Evolutionary conservation across 1,284 basidiomycete species (phyloP), one percentile per base, ranked within the genome.

Genomic region (Gymnopus androsaceus): DNA sequence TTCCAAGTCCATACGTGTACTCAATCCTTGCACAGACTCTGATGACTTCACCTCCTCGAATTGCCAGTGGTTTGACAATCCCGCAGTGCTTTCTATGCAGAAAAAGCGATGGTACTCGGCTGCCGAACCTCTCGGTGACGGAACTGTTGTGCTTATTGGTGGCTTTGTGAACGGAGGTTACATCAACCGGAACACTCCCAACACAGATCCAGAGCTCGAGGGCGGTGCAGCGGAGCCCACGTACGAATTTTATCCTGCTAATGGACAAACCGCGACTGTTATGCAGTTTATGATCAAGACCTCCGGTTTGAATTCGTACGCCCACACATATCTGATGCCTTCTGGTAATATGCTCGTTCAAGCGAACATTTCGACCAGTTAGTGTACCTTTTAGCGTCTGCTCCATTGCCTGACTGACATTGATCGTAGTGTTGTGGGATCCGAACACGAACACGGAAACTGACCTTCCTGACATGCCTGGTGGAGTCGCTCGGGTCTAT

Each of bases 221-320:
- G 88, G 88, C 55, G 84, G 83, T 57, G 85, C 80, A 19, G 82
- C 85, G 0, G 81, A 87, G 55, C 81, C 83, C 14, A 90, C 87
- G 0, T 89, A 80, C 63, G 88, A 95, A 75, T 94, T 94, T 72
- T 96, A 82, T 73, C 94, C 92, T n/a, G 73, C 83, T 12, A 79
- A 74, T 54, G 80, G 83, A 30, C 69, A 74, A 46, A 66, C 74
- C 2, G 78, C 87, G 1, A 75, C 84, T 63, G 75, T 81, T 19
- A 87, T 96, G 77, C 75, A 89, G 54, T 90, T 97, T 74, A 82
- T 97, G 74, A 72, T 83, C 59, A 78, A 83, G 40, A 94, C 94
- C 0, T 89, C 92, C 36, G 94, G 94, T 49, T 81, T 95, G 65
- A 98, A 98, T 73, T 80, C 94, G 4, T 98, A 95, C 64, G 84